Percentiles rank a stretch among this genome's conserved stretches.
These are phyloP conservation scores for Marchantia paleacea DNA, from an alignment of 225 moss, liverwort and hornwort species.

Conservation along the genomic window DNA sequence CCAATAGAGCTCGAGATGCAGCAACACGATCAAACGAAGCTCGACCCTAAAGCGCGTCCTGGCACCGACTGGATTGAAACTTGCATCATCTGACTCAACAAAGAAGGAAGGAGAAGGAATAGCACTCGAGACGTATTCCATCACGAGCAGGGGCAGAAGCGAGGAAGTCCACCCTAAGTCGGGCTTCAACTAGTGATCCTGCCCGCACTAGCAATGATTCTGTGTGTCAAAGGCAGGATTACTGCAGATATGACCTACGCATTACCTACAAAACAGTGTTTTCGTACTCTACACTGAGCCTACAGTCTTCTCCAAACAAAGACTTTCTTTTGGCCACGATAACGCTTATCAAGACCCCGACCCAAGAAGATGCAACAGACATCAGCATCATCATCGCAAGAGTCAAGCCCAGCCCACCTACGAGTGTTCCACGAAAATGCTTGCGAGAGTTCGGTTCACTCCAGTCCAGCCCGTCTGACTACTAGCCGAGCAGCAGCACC, in stretches of 20 bases:
- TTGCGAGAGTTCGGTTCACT: neutral
- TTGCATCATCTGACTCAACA: neutral
- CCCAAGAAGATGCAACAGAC: neutral
- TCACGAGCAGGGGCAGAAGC: neutral
- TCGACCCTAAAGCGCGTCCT: neutral
- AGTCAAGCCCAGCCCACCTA: neutral
- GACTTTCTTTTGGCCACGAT: neutral
- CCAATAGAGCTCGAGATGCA: too few relatives aligned
- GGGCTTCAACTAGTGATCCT: neutral
- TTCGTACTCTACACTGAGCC: neutral
- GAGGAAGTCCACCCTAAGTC: neutral
- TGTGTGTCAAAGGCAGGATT: neutral
- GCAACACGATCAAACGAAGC: neutral
- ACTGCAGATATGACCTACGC: neutral
- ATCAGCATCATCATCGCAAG: neutral
- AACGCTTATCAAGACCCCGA: neutral
- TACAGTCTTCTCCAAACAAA: neutral
- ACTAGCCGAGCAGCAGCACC: neutral
- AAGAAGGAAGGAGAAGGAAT: neutral
- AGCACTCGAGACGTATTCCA: neutral
- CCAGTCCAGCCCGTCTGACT: neutral
- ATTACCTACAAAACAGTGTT: neutral
- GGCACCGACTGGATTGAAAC: neutral
- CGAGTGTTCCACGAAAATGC: neutral
- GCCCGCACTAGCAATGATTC: neutral